Evolutionary conservation across 2,329 filamentous ascomycete genomes (phyloP).

Genomic region (Tolypocladium guangdongense): DNA sequence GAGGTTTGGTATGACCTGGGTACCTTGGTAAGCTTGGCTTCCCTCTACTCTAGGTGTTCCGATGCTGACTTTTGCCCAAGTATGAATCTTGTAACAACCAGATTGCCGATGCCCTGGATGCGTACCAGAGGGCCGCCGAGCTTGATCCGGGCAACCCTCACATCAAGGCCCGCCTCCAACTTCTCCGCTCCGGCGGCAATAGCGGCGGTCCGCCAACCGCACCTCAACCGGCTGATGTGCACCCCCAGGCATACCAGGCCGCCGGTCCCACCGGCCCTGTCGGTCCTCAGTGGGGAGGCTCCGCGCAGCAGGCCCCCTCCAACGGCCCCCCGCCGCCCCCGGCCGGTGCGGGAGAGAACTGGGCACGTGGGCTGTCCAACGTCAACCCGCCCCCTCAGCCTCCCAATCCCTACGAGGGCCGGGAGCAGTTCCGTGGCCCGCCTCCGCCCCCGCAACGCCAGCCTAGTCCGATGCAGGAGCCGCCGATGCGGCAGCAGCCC

Average conservation of each 20-base stretch:
- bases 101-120: constrained; percentile 89
- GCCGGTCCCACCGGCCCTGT: constrained; percentile 71
- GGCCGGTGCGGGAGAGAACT: constrained; percentile 41
- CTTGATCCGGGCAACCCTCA: constrained; percentile 88
- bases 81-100: constrained; percentile 99
- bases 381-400: constrained; percentile 67
- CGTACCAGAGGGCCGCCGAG: constrained; percentile 88
- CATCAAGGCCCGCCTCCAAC: constrained; percentile 87
- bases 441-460: constrained; percentile 58
- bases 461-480: constrained; percentile 64
- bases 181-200: constrained; percentile 72
- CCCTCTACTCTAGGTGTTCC: not conserved
- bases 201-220: constrained; percentile 63
- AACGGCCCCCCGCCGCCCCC: constrained; percentile 54
- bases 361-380: constrained; percentile 61
- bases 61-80: constrained; percentile 33
- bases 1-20: constrained; percentile 99
- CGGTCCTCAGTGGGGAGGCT: constrained; percentile 82
- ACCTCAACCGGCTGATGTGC: constrained; percentile 90
- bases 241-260: constrained; percentile 86
- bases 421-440: constrained; percentile 56
- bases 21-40: constrained; percentile 62
- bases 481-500: constrained; percentile 40
- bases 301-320: constrained; percentile 44
- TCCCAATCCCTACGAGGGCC: constrained; percentile 72